phyloP scores from a whole-genome alignment of 441 rosid genomes.

The Gossypium schwendimanii region DNA sequence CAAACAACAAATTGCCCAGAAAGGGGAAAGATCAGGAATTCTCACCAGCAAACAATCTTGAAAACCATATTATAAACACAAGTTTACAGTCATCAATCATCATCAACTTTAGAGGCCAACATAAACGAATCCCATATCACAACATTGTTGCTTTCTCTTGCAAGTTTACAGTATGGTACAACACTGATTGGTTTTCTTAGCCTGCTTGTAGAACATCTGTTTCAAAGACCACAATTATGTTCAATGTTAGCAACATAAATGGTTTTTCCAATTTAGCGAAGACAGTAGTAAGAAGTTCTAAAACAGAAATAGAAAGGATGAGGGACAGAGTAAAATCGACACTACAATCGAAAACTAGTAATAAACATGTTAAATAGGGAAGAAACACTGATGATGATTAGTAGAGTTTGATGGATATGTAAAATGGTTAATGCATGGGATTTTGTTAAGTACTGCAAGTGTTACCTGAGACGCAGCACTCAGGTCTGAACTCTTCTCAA shows the following conservation, averaged over 20 bases:
- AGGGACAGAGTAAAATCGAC: not conserved
- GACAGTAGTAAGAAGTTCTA: not conserved
- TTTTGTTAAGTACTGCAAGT: not conserved
- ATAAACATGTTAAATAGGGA: not conserved
- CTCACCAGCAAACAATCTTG: conserved; percentile 24
- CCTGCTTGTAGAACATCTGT: conserved; percentile 99
- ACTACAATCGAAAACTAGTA: not conserved
- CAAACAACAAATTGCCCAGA: conserved; percentile 6
- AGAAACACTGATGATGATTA: not conserved
- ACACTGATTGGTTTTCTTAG: conserved; percentile 92
- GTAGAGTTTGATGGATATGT: not conserved
- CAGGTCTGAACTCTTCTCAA: conserved; percentile 76
- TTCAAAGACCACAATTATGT: conserved; percentile 9
- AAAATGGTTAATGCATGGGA: not conserved
- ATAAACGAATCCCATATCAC: conserved; percentile 16
- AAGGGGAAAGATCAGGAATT: conserved; percentile 12
- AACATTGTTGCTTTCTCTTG: not conserved
- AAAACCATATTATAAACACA: conserved; percentile 22
- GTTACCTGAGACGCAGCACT: conserved; percentile 95
- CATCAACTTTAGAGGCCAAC: conserved; percentile 15
- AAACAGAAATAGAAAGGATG: not conserved
- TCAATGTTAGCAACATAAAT: conserved; percentile 9
- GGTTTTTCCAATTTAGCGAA: not conserved
- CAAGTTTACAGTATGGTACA: conserved; percentile 68
- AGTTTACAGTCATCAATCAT: conserved; percentile 14